Evolutionary conservation across 2,329 filamentous ascomycete genomes (phyloP).

Genomic region (Alternaria dauci): DNA sequence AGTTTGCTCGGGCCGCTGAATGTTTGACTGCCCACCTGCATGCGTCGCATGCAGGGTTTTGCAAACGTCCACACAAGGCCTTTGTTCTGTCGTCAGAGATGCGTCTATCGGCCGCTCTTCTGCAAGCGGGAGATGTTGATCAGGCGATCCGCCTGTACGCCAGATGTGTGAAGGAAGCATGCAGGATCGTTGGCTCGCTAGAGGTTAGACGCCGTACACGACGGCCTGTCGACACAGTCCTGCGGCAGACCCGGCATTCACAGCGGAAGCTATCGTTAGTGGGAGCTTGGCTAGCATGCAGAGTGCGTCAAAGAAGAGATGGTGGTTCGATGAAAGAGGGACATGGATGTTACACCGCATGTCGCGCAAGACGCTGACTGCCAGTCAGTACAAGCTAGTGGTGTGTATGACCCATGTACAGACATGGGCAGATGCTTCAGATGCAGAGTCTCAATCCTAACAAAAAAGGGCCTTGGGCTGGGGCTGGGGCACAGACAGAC

Average conservation of each 20-base stretch:
- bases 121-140: conserved; percentile 1
- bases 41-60: background rate
- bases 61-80: conserved; percentile 8
- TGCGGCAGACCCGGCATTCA: background rate
- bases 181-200: background rate
- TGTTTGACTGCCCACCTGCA: background rate
- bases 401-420: conserved; percentile 1
- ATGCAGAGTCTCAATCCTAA: background rate
- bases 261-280: conserved; percentile 5
- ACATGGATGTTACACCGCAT: conserved; percentile 1
- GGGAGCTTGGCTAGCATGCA: background rate
- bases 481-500: background rate
- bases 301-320: background rate
- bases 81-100: conserved; percentile 5
- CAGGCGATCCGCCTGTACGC: background rate
- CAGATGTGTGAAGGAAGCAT: background rate
- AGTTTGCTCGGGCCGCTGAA: background rate
- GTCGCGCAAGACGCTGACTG: background rate
- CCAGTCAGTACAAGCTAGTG: background rate
- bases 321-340: conserved; percentile 1
- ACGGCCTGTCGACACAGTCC: background rate
- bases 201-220: background rate
- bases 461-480: background rate
- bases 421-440: conserved; percentile 2
- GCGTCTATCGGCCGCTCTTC: conserved; percentile 7